Evolutionary conservation across 495 filamentous ascomycete genomes (phyloP), one percentile per base, ranked within the genome.

Genomic region (Penicillium turbatum): DNA sequence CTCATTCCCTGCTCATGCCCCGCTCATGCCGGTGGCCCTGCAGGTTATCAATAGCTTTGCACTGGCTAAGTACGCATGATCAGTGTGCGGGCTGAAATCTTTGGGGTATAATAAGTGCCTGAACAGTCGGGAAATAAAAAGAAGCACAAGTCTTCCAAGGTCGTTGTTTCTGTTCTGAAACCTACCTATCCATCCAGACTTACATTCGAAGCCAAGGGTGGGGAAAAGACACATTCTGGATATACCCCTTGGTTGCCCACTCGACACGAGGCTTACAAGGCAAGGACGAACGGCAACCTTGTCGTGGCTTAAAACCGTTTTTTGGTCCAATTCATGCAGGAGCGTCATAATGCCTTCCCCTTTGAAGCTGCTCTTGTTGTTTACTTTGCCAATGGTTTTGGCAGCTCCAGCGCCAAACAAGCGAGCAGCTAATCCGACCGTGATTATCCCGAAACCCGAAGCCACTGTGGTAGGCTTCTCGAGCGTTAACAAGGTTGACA

Each of bases 391-490:
- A 11, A 19, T 26, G 1, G 45, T 48, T 13, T 44, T 60, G 29
- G 62, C 54, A 31, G 56, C 51, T 3, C 60, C 66, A 6, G 58
- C 59, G 1, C 47, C 56, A 24, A 36, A 61, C n/a, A 68, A 65
- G 31, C 42, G 62, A 41, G 60, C 36, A 16, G 53, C 42, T 19
- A 51, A 64, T 9, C 69, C 64, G 6, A 77, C 72, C 6, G 67
- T 72, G 1, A 78, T 73, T 17, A 81, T 85, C 37, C 58, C 67
- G 16, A 67, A 71, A 12, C 65, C 77, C 1, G 48, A 71, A 29
- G 80, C 81, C 41, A 80, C 74, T 13, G 63, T 84, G 11, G 61
- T 83, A n/a, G 83, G 82, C 15, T 62, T 39, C 26, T 65, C 61
- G 1, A 53, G 34, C 24, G 37, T 38, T 13, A 64, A 48, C 30